Evolutionary conservation across 2,329 filamentous ascomycete species (phyloP).

Genomic region (Microsporum canis): DNA sequence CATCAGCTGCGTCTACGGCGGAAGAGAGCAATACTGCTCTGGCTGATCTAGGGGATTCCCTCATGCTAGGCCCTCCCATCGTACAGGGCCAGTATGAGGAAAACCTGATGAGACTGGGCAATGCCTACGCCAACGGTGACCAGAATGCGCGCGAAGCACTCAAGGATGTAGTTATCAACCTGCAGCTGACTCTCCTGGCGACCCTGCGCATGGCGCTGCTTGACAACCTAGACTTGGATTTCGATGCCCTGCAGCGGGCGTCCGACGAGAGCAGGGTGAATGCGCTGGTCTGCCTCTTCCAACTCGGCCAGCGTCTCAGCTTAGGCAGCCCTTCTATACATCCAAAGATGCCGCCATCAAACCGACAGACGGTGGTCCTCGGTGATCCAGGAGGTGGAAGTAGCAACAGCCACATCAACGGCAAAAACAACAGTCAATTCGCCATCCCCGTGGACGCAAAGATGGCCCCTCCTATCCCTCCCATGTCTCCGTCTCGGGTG

Average conservation of each 20-base stretch:
- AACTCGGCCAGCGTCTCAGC: conserved; percentile 25
- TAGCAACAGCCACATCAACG: not conserved
- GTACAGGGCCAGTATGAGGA: conserved; percentile 29
- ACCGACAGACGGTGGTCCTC: not conserved
- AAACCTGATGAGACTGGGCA: conserved; percentile 25
- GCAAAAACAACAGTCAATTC: not conserved
- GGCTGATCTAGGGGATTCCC: conserved; percentile 24
- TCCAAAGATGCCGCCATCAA: not conserved
- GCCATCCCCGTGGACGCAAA: not conserved
- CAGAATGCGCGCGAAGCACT: conserved; percentile 27
- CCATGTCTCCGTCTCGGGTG: not conserved
- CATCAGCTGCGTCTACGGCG: not conserved
- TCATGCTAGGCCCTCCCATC: conserved; percentile 25
- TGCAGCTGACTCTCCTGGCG: conserved; percentile 27
- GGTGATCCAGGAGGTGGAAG: not conserved
- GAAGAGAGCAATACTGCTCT: not conserved
- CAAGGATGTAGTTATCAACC: conserved; percentile 30
- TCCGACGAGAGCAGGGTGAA: conserved; percentile 28
- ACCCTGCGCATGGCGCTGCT: conserved; percentile 24
- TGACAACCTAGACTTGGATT: conserved; percentile 24
- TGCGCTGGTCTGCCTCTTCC: conserved; percentile 26
- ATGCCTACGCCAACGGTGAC: conserved; percentile 27
- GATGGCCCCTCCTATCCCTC: not conserved
- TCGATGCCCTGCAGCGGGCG: conserved; percentile 22
- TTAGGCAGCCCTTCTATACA: not conserved